Conservation (phyloP, 2,329 filamentous ascomycete species). For the Epichloe bromicola region DNA sequence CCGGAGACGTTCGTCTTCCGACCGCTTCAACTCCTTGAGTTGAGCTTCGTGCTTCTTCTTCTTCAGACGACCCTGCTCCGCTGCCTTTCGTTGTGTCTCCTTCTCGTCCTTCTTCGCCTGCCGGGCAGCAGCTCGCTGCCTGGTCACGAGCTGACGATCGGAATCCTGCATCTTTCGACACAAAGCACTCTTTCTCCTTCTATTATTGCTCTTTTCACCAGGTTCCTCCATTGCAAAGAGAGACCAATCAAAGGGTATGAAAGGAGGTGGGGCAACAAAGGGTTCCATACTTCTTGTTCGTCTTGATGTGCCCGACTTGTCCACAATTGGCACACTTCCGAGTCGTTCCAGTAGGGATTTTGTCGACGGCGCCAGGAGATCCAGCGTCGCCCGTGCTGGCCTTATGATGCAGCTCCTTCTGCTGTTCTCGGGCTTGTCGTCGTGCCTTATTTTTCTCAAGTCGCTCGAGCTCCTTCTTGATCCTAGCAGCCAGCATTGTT, state of each 20-base stretch:
- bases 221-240: conserved; percentile 8
- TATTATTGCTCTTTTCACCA: conserved; percentile 3
- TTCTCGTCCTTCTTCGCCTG: conserved; percentile 2
- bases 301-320: conserved; percentile 94
- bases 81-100: conserved; percentile 1
- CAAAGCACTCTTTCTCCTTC: conserved; percentile 10
- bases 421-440: conserved; percentile 78
- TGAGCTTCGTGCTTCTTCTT: conserved; percentile 5
- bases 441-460: conserved; percentile 87
- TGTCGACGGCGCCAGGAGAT: conserved; percentile 38
- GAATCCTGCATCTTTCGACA: conserved; percentile 12
- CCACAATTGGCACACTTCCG: conserved; percentile 97
- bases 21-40: conserved; percentile 5
- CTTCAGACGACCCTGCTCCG: conserved; percentile 3
- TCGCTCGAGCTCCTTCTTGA: conserved; percentile 57
- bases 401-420: conserved; percentile 53
- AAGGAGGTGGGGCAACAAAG: conserved; percentile 16
- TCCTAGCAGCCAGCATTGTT: conserved; percentile 16
- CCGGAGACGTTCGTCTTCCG: conserved; percentile 10
- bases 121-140: conserved; percentile 7
- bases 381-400: conserved; percentile 30
- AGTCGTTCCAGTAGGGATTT: conserved; percentile 52
- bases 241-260: conserved; percentile 22
- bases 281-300: conserved; percentile 79
- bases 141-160: conserved; percentile 8